A percentile compares a stretch with the other conserved stretches of the same genome.
Evolutionary conservation across 2,329 filamentous ascomycete species (phyloP).

Genomic region (Pezicula rhizophila): DNA sequence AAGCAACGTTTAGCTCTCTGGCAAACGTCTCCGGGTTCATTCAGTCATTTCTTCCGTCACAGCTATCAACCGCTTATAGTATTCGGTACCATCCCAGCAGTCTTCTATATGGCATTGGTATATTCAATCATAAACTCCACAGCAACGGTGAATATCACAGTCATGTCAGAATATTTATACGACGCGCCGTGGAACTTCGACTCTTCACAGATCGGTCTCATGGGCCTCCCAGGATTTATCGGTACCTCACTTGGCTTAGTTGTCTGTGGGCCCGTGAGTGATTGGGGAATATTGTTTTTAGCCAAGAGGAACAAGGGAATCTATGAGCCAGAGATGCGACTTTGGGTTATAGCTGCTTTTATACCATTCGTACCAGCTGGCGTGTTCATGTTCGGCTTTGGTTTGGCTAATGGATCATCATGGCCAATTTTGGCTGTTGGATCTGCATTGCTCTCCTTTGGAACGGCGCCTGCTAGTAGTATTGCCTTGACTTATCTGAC

Average conservation of each 20-base stretch:
- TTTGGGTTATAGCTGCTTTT: slow-evolving; percentile 28
- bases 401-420: slow-evolving; percentile 22
- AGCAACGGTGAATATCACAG: slow-evolving; percentile 32
- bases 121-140: slow-evolving; percentile 33
- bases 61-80: slow-evolving; percentile 31
- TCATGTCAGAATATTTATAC: slow-evolving; percentile 31
- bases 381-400: slow-evolving; percentile 34
- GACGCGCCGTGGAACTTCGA: slow-evolving; percentile 34
- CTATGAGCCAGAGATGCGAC: slow-evolving; percentile 38
- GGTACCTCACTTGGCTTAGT: slow-evolving; percentile 30
- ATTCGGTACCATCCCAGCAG: slow-evolving; percentile 32
- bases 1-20: slow-evolving; percentile 33
- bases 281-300: slow-evolving; percentile 30
- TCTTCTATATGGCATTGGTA: slow-evolving; percentile 30
- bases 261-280: slow-evolving; percentile 29
- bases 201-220: slow-evolving; percentile 30
- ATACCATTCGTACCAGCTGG: slow-evolving; percentile 27
- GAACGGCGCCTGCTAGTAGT: slow-evolving; percentile 26
- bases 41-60: slow-evolving; percentile 28
- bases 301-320: slow-evolving; percentile 31
- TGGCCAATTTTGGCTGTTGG: slow-evolving; percentile 29
- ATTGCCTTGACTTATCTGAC: slow-evolving; percentile 34
- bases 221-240: slow-evolving; percentile 34
- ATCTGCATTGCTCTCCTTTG: slow-evolving; percentile 32
- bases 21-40: slow-evolving; percentile 14